phyloP scores from a whole-genome alignment of 495 filamentous ascomycete species.

The Lentithecium fluviatile region DNA sequence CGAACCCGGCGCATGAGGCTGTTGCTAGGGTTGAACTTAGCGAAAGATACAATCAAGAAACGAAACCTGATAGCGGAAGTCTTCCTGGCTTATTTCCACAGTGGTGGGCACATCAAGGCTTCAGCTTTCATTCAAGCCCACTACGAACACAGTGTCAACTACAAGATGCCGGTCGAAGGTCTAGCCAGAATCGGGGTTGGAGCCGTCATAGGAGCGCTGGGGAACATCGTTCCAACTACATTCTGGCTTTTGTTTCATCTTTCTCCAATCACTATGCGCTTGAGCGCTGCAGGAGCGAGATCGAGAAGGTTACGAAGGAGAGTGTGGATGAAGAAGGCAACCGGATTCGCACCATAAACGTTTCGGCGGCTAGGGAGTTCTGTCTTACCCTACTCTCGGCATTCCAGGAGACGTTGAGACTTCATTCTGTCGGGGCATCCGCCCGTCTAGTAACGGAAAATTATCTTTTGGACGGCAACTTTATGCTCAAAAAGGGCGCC shows the following conservation, averaged over 20 bases:
- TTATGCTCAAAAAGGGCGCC: constrained; percentile 12
- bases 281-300: constrained; percentile 42
- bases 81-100: constrained; percentile 48
- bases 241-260: constrained; percentile 52
- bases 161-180: constrained; percentile 44
- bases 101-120: constrained; percentile 39
- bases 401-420: constrained; percentile 21
- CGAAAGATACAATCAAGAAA: constrained; percentile 42
- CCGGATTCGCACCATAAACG: constrained; percentile 23
- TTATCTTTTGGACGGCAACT: background rate
- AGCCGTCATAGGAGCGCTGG: constrained; percentile 45
- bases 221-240: constrained; percentile 49
- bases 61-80: constrained; percentile 43
- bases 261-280: constrained; percentile 45
- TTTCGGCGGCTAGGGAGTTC: constrained; percentile 12
- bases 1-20: constrained; percentile 35
- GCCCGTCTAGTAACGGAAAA: constrained; percentile 23
- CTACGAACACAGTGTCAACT: constrained; percentile 39
- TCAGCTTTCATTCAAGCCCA: constrained; percentile 43
- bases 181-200: constrained; percentile 48
- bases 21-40: constrained; percentile 36
- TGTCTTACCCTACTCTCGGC: constrained; percentile 28
- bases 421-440: constrained; percentile 15
- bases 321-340: background rate
- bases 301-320: no score